Evolutionary conservation across 73 alveolate species (phyloP).

Genomic region (Tetrahymena thermophila): DNA sequence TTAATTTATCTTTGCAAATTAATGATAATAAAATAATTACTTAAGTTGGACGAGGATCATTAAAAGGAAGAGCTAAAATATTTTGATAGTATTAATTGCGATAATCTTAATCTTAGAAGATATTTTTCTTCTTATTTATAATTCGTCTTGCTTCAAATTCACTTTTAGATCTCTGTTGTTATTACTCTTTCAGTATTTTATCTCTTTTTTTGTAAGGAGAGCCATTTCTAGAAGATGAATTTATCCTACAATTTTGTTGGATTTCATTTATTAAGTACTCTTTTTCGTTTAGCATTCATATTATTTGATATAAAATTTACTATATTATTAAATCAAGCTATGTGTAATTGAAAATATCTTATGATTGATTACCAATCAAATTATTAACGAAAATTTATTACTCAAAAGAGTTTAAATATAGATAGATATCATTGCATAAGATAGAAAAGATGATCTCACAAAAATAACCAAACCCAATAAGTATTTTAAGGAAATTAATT

Average conservation of each 20-base stretch:
- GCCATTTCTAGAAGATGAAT: neutral
- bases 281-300: neutral
- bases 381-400: too few species aligned
- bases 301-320: neutral
- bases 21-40: neutral
- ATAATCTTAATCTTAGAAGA: neutral
- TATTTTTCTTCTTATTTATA: neutral
- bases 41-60: neutral
- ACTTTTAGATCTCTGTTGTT: neutral
- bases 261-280: neutral
- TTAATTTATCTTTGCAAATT: neutral
- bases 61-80: neutral
- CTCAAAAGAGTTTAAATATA: too few species aligned
- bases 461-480: neutral
- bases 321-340: neutral
- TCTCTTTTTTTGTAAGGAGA: neutral
- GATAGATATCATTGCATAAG: neutral
- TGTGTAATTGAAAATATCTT: neutral
- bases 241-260: neutral
- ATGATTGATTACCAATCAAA: neutral
- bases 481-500: too few species aligned
- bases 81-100: neutral
- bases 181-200: neutral
- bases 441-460: neutral
- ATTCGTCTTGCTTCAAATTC: neutral